phyloP scores from a whole-genome alignment of 208 protist genomes.

The Naegleria gruberi region DNA sequence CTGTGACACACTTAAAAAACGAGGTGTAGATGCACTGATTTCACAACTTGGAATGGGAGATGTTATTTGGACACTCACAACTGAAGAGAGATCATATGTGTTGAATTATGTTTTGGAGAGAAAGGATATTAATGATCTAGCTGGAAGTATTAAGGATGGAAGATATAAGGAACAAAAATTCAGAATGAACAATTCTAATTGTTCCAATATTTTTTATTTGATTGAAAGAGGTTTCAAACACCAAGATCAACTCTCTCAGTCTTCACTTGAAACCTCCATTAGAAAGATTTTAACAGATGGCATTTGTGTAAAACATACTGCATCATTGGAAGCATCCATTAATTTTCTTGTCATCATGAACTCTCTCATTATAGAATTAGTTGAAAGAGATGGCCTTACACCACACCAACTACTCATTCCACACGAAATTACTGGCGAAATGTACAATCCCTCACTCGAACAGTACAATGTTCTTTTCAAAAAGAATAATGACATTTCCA shows the following conservation, averaged over 20 bases:
- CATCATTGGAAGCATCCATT: not conserved
- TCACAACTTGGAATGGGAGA: slow-evolving; percentile 35
- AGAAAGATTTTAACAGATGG: not conserved
- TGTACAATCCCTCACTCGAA: not conserved
- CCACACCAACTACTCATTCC: not conserved
- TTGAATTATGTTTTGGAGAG: slow-evolving; percentile 40
- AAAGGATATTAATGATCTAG: slow-evolving; percentile 38
- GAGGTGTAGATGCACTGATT: not conserved
- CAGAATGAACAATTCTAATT: slow-evolving; percentile 29
- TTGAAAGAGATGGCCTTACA: not conserved
- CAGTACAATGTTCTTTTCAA: slow-evolving; percentile 13
- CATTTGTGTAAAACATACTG: not conserved
- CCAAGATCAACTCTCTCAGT: not conserved
- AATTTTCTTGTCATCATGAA: not conserved
- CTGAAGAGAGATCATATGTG: not conserved
- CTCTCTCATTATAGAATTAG: not conserved
- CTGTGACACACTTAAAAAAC: slow-evolving; percentile 6
- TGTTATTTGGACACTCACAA: slow-evolving; percentile 33
- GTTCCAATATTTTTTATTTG: slow-evolving; percentile 35
- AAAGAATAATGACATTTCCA: slow-evolving; percentile 18
- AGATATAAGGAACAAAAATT: slow-evolving; percentile 46
- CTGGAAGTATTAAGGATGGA: slow-evolving; percentile 35
- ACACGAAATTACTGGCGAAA: not conserved
- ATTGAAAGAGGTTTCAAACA: slow-evolving; percentile 27
- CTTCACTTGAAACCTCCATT: not conserved